These are phyloP conservation scores for Multifurca ochricompacta DNA, from an alignment of 768 basidiomycete species.

Conservation along the genomic window DNA sequence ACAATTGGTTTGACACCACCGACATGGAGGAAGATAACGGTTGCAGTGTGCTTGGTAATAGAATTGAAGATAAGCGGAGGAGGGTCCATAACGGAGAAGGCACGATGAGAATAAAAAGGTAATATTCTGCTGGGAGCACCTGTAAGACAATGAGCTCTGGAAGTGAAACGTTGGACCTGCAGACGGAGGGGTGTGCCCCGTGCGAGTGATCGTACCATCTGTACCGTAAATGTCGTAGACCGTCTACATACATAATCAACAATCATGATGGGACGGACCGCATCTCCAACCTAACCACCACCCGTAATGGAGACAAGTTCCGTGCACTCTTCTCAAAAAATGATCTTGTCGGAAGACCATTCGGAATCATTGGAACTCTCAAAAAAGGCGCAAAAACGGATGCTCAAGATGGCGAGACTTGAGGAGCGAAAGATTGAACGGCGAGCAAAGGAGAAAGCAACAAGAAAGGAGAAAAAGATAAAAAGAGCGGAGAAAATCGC, in stretches of 20 bases:
- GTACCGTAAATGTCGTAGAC: too few relatives aligned
- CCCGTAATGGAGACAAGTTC: slow-evolving; percentile 1
- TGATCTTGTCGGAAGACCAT: background rate
- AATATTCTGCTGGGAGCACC: background rate
- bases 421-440: slow-evolving; percentile 65
- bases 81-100: background rate
- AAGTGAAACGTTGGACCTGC: too few relatives aligned
- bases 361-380: slow-evolving; percentile 37
- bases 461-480: slow-evolving; percentile 66
- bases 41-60: slow-evolving; percentile 64
- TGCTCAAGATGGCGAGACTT: slow-evolving; percentile 59
- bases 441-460: slow-evolving; percentile 68
- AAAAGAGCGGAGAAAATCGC: slow-evolving; percentile 51
- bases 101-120: background rate
- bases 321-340: background rate
- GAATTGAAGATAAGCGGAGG: slow-evolving; percentile 27
- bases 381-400: slow-evolving; percentile 73
- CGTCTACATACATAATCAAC: too few relatives aligned
- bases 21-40: slow-evolving; percentile 87
- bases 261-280: too few relatives aligned
- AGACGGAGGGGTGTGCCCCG: too few relatives aligned
- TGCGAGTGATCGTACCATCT: too few relatives aligned
- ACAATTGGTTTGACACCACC: slow-evolving; percentile 30
- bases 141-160: background rate
- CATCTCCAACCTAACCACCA: background rate